Percentiles rank a stretch among this genome's conserved stretches.
Conservation (phyloP, 305 asterid genomes). For the Fraxinus xanthoxyloides region DNA sequence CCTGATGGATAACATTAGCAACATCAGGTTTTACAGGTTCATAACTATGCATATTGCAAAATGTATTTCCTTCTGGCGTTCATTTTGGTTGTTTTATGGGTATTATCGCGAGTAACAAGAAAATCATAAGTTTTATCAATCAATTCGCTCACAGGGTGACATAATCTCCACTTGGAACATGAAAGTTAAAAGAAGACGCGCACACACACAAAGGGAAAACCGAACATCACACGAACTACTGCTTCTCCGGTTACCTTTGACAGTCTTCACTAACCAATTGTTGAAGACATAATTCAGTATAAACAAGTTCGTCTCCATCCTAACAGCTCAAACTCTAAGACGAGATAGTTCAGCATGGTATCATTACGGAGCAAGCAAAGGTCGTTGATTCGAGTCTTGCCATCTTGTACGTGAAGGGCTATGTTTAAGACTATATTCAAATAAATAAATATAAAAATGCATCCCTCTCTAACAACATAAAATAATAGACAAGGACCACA, state of each 20-base stretch:
- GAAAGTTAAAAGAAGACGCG: not conserved
- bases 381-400: not conserved
- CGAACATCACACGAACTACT: not conserved
- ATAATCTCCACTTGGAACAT: not conserved
- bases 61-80: not conserved
- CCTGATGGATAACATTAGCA: constrained; percentile 34
- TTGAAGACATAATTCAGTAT: not conserved
- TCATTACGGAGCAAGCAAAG: not conserved
- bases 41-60: not conserved
- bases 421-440: not conserved
- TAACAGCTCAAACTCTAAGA: not conserved
- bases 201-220: not conserved
- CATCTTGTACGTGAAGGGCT: not conserved
- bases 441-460: not conserved
- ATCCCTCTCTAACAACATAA: not conserved
- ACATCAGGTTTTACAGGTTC: not conserved
- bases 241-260: not conserved
- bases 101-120: not conserved
- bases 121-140: not conserved
- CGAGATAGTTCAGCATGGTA: not conserved
- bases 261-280: not conserved
- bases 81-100: not conserved
- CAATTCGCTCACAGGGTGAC: not conserved
- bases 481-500: not conserved
- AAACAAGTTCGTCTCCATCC: not conserved